Evolutionary conservation across 306 rosid species (phyloP).

Genomic region (Glycine latifolia): DNA sequence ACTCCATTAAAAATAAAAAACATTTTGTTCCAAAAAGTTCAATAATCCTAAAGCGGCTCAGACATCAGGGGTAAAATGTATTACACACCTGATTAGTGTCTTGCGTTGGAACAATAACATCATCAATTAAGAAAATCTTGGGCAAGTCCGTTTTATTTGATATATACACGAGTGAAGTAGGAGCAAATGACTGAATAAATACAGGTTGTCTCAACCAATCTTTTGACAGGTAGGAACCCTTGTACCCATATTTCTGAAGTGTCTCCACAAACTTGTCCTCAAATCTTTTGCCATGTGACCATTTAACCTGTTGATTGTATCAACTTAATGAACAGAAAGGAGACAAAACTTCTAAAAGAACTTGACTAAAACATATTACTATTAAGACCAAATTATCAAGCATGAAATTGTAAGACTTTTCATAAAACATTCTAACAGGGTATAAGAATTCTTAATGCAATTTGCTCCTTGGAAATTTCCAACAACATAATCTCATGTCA

Average conservation of each 20-base stretch:
- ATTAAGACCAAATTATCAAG: slow-evolving; percentile 12
- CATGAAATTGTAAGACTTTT: slow-evolving; percentile 34
- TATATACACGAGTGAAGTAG: slow-evolving; percentile 75
- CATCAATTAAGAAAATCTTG: slow-evolving; percentile 73
- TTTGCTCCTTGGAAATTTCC: slow-evolving; percentile 9
- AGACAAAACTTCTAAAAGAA: slow-evolving; percentile 12
- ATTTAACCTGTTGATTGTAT: slow-evolving; percentile 73
- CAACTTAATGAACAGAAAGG: slow-evolving; percentile 44
- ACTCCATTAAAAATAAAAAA: background rate
- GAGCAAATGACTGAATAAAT: slow-evolving; percentile 93
- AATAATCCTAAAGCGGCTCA: slow-evolving; percentile 1
- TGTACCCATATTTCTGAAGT: slow-evolving; percentile 82
- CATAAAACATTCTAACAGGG: slow-evolving; percentile 8
- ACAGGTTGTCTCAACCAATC: slow-evolving; percentile 87
- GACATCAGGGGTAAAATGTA: slow-evolving; percentile 8
- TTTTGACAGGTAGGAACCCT: slow-evolving; percentile 83
- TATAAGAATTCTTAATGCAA: slow-evolving; percentile 23
- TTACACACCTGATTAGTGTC: slow-evolving; percentile 87
- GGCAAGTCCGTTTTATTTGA: slow-evolving; percentile 84
- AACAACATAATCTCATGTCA: background rate
- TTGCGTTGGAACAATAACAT: slow-evolving; percentile 66
- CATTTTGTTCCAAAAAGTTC: slow-evolving; percentile 17
- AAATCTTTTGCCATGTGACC: slow-evolving; percentile 73
- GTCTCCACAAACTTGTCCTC: slow-evolving; percentile 92
- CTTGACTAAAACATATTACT: background rate